A percentile compares a stretch with the other conserved stretches of the same genome.
Evolutionary conservation across 331 rosid species (phyloP).

Genomic region (Erythrophleum ivorense): DNA sequence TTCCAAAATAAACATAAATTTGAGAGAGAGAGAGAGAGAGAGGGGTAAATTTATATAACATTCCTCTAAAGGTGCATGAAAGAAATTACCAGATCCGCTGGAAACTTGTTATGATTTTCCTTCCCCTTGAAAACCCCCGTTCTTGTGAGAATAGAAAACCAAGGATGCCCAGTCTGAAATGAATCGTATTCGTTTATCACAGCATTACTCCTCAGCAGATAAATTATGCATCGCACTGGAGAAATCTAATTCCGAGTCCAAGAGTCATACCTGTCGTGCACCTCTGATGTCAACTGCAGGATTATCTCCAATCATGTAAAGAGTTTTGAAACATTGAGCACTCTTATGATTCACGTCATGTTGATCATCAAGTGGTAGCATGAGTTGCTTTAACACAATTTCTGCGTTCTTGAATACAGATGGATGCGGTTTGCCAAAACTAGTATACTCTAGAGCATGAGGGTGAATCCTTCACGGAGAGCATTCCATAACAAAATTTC

Average conservation of each 20-base stretch:
- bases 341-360: conserved; percentile 31
- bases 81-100: conserved; percentile 69
- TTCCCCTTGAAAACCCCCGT: conserved; percentile 75
- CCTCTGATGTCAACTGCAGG: conserved; percentile 77
- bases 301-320: conserved; percentile 84
- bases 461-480: conserved; percentile 54
- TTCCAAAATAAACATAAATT: conserved; percentile 6
- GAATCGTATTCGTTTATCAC: conserved; percentile 15
- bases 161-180: conserved; percentile 76
- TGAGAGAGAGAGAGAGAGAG: too few species aligned
- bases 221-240: conserved; percentile 7
- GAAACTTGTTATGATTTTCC: conserved; percentile 66
- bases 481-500: conserved; percentile 29
- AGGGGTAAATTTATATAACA: not conserved
- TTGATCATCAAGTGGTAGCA: conserved; percentile 28
- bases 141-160: conserved; percentile 85
- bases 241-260: conserved; percentile 32
- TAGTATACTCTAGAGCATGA: conserved; percentile 53
- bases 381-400: conserved; percentile 52
- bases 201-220: conserved; percentile 28
- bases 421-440: conserved; percentile 76
- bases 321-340: conserved; percentile 51
- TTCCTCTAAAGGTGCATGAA: conserved; percentile 8
- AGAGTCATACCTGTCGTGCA: conserved; percentile 62
- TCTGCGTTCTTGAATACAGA: conserved; percentile 71